Base-by-base conservation (phyloP, 345 rosid genomes). In the Anastatica hierochuntica region DNA sequence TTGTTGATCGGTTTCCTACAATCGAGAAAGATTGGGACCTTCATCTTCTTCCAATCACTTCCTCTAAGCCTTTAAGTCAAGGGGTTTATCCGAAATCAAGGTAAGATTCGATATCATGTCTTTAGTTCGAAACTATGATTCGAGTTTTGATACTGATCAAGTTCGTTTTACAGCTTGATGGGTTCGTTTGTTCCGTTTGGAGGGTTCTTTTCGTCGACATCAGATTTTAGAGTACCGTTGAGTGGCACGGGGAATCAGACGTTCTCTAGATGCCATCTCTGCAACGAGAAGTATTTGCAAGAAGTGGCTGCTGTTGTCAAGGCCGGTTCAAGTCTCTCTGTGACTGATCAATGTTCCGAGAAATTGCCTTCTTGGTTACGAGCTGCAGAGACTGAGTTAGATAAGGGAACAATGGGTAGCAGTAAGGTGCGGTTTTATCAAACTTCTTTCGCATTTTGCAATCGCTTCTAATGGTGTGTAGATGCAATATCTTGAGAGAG, bases 121-220 rank as follows among this genome's bases (percentile, higher is more conserved):
- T 29, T 4, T 29, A n/a, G n/a, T n/a, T n/a, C n/a, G n/a, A n/a
- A n/a, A n/a, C n/a, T 29, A 1, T 3, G 10, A 3, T 8, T 29
- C n/a, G n/a, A n/a, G n/a, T n/a, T n/a, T n/a, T n/a, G n/a, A 6
- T 43, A 59, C 68, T n/a, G n/a, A n/a, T n/a, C n/a, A n/a, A n/a
- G n/a, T n/a, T n/a, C n/a, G n/a, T n/a, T n/a, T n/a, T n/a, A 27
- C 89, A 78, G 88, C 75, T 85, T 82, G 68, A 69, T 81, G 88
- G 79, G 74, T 49, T 84, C 94, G 0, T 81, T 81, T 58, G 80
- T 84, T 18, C 94, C 94, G 13, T 72, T 84, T 67, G 82, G 85
- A 58, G 88, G 94, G 27, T 77, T 81, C 65, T 81, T 84, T 63
- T 56, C 88, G 11, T 43, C 73, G n/a, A 56, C 82, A 2, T 65